A percentile compares a stretch with the other conserved stretches of the same genome.
Evolutionary conservation across 2,329 filamentous ascomycete genomes (phyloP).

Genomic region (Colletotrichum tropicicola): DNA sequence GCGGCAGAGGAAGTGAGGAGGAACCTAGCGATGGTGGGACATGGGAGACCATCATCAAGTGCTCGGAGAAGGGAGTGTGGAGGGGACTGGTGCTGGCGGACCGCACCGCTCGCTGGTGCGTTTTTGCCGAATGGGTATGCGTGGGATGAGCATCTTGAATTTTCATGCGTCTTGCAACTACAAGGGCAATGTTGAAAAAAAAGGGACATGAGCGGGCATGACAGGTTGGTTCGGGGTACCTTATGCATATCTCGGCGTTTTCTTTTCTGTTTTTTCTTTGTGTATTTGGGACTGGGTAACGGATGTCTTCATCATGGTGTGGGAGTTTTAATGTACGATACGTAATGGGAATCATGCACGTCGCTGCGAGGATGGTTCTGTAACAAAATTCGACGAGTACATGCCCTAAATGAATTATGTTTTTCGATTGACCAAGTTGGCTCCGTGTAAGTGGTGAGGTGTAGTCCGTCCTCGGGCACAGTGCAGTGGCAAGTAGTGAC

Average conservation of each 20-base stretch:
- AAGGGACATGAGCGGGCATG: constrained; percentile 2
- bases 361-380: constrained; percentile 28
- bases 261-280: constrained; percentile 9
- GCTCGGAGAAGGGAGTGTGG: constrained; percentile 84
- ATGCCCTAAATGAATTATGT: constrained; percentile 20
- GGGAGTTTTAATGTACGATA: constrained; percentile 30
- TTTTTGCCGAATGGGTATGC: constrained; percentile 89
- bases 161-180: constrained; percentile 11
- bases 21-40: constrained; percentile 74
- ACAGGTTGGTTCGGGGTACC: constrained; percentile 8
- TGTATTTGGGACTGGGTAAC: constrained; percentile 12
- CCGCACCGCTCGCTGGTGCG: constrained; percentile 86
- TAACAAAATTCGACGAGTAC: constrained; percentile 26
- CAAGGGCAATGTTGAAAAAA: constrained; percentile 22
- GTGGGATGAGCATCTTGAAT: constrained; percentile 34
- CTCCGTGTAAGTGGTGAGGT: too few species aligned
- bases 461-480: too few species aligned
- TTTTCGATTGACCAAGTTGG: not conserved
- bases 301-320: constrained; percentile 3
- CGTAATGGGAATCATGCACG: constrained; percentile 30
- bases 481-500: not conserved
- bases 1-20: constrained; percentile 58
- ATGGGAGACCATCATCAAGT: constrained; percentile 94
- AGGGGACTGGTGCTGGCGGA: constrained; percentile 84
- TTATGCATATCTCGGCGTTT: constrained; percentile 31